Evolutionary conservation across 169 alveolate genomes (phyloP).

Genomic region (Condylostoma magnum): DNA sequence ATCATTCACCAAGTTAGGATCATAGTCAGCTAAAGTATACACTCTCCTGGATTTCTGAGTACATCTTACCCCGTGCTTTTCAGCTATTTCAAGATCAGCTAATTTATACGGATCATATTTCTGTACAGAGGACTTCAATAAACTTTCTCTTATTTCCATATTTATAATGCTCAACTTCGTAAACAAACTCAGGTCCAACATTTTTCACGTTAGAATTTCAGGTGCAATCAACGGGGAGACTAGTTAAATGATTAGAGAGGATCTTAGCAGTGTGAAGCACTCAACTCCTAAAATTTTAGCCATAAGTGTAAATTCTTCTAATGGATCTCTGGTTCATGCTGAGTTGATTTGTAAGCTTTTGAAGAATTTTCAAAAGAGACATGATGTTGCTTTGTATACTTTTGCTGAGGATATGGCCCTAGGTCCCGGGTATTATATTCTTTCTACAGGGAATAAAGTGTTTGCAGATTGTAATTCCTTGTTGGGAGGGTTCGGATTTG

Average conservation of each 20-base stretch:
- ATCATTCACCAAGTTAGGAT: neutral
- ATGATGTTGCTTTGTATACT: slow-evolving; percentile 13
- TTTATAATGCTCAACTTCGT: no score
- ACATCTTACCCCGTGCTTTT: slow-evolving; percentile 13
- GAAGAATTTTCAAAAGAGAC: neutral
- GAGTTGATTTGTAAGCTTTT: neutral
- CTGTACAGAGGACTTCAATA: no score
- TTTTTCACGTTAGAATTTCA: no score
- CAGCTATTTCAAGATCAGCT: slow-evolving; percentile 3
- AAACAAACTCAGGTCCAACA: no score
- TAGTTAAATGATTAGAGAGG: no score
- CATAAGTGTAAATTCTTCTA: neutral
- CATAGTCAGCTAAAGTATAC: neutral
- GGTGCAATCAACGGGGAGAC: no score
- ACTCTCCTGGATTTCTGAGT: neutral
- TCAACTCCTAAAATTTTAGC: slow-evolving; percentile 30
- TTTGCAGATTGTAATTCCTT: slow-evolving; percentile 19
- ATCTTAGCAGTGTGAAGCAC: no score
- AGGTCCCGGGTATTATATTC: slow-evolving; percentile 20
- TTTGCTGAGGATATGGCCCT: slow-evolving; percentile 24
- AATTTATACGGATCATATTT: no score
- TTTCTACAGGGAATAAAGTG: slow-evolving; percentile 25
- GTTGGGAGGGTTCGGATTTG: slow-evolving; percentile 6
- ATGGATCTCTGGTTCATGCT: slow-evolving; percentile 19
- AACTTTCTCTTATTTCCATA: no score